A percentile compares a stretch with the other conserved stretches of the same genome.
phyloP scores from a whole-genome alignment of 768 basidiomycete genomes.

The Baorangia bicolor region DNA sequence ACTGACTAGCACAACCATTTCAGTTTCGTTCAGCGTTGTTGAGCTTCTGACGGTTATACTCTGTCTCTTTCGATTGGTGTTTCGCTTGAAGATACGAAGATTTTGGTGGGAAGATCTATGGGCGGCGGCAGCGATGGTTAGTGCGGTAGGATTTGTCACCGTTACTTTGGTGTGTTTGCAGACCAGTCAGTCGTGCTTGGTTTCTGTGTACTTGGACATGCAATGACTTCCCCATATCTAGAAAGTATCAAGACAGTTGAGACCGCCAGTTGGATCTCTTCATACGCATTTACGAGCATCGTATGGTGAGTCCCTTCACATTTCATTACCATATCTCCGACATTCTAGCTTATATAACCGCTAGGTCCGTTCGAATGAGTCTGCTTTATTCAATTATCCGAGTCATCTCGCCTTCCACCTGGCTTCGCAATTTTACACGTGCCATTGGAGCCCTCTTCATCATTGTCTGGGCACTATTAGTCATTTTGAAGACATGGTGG shows the following conservation, averaged over 20 bases:
- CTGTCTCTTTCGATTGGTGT: conserved; percentile 4
- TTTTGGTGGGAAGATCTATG: conserved; percentile 18
- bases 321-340: neutral
- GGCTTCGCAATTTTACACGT: neutral
- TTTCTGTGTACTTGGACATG: neutral
- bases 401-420: conserved; percentile 1
- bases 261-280: neutral
- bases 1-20: neutral
- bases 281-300: neutral
- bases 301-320: neutral
- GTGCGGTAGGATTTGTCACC: neutral
- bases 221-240: neutral
- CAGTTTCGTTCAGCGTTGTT: neutral
- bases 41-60: neutral
- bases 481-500: neutral
- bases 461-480: neutral
- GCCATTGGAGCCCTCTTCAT: conserved; percentile 3
- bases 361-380: conserved; percentile 12
- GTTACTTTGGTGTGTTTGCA: neutral
- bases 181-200: neutral
- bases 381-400: conserved; percentile 15
- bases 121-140: conserved; percentile 1
- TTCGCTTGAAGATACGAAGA: conserved; percentile 8
- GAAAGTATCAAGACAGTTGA: neutral
- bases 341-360: neutral